phyloP scores from a whole-genome alignment of 495 filamentous ascomycete species.

The Umbilicaria muhlenbergii region DNA sequence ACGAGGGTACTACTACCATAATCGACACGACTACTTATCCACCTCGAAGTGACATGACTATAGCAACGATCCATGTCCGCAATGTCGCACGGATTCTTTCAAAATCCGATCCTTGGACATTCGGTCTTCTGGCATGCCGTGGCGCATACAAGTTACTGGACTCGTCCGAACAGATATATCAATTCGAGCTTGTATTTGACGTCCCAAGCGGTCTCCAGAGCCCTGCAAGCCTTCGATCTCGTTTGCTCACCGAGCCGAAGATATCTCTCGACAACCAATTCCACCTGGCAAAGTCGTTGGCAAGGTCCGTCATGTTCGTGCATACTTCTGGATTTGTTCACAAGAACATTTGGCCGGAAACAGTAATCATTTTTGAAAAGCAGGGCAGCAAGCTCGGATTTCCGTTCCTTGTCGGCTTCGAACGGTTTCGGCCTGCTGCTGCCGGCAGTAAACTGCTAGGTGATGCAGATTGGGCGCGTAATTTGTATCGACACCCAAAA shows the following conservation, averaged over 20 bases:
- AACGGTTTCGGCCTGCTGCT: constrained; percentile 15
- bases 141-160: constrained; percentile 10
- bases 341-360: constrained; percentile 31
- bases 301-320: constrained; percentile 22
- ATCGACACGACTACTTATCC: constrained; percentile 1
- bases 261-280: constrained; percentile 12
- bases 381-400: background rate
- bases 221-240: background rate
- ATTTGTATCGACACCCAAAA: constrained; percentile 27
- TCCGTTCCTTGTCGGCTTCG: constrained; percentile 27
- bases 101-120: constrained; percentile 20
- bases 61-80: constrained; percentile 14
- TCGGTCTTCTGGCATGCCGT: constrained; percentile 28
- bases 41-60: too few species aligned
- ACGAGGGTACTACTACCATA: constrained; percentile 3
- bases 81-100: constrained; percentile 21
- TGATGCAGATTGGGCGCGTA: constrained; percentile 20
- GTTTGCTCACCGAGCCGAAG: background rate
- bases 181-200: constrained; percentile 6
- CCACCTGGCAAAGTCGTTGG: constrained; percentile 19
- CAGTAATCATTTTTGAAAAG: constrained; percentile 18
- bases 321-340: constrained; percentile 29
- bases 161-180: background rate
- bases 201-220: constrained; percentile 15
- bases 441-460: constrained; percentile 10